Evolutionary conservation across 306 rosid species (phyloP), one percentile per base, ranked within the genome.

Genomic region (Cucumis sativus): DNA sequence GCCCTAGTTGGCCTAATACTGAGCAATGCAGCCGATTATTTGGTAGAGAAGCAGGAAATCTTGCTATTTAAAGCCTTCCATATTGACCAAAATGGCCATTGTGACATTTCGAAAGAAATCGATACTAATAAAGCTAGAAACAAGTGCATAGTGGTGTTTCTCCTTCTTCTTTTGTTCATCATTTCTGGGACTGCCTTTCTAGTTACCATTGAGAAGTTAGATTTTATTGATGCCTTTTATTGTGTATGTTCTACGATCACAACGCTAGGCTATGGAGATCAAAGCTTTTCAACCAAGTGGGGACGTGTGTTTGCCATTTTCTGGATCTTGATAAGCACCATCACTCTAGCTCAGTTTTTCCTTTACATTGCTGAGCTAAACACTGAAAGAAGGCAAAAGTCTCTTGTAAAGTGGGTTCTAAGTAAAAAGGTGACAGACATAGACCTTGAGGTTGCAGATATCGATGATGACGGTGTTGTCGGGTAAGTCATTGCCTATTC

Each of bases 361-460:
- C 89, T 88, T 79, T 95, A 88, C 83, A 23, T 87, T 41, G 89
- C 97, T 37, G 99, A 92, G 85, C 87, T 90, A 25, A 82, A 80
- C 74, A 82, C 97, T 28, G 97, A 89, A 82, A 86, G 45, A 55
- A 87, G 88, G 79, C 97, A 78, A 78, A 87, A 83, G 80, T 81
- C 75, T 64, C 63, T 95, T 23, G 92, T 81, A 25, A 64, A 87
- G 54, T 83, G 85, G 89, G 93, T 90, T 83, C 97, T 95, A 75
- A 82, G 82, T 49, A 77, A 87, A 64, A 85, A 71, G 78, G 56
- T 81, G 74, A 89, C 99, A 14, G 69, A 68, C 49, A 21, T 51
- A 1, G 99, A 95, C 80, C 83, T 95, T 83, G 97, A 92, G 86
- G 90, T 86, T 28, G 99, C 99, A 10, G 99, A 95, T 92, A 62